Percentiles rank a stretch among this genome's conserved stretches.
phyloP scores from a whole-genome alignment of 805 yeast genomes.

The Candida koratica region DNA sequence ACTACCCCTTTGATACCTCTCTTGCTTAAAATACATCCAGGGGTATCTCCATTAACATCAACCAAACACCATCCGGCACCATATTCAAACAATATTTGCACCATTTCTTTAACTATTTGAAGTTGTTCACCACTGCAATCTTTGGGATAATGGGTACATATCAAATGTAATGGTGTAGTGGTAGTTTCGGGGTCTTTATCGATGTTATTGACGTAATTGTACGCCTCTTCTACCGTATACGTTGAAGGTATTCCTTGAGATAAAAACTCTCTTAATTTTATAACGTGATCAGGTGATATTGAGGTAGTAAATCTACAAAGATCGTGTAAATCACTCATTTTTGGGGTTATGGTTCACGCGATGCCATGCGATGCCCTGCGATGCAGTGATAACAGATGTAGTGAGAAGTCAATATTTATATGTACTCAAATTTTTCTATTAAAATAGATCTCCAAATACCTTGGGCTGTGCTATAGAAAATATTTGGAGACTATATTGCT shows the following conservation, averaged over 20 bases:
- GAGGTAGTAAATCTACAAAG: conserved; percentile 53
- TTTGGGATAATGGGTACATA: conserved; percentile 53
- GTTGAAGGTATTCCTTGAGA: conserved; percentile 76
- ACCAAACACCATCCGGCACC: conserved; percentile 92
- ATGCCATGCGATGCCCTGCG: too few relatives aligned
- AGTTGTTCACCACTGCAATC: conserved; percentile 43
- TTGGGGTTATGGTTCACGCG: too few relatives aligned
- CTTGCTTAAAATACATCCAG: conserved; percentile 74
- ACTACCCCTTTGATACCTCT: conserved; percentile 41
- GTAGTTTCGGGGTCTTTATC: conserved; percentile 47
- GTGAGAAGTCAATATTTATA: too few relatives aligned
- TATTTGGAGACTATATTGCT: too few relatives aligned
- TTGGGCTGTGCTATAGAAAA: too few relatives aligned
- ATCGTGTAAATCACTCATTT: conserved; percentile 72
- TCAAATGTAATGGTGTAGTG: conserved; percentile 76
- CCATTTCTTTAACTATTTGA: conserved; percentile 47
- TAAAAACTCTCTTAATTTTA: conserved; percentile 43
- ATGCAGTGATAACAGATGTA: too few relatives aligned
- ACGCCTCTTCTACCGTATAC: conserved; percentile 74
- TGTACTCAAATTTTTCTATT: too few relatives aligned
- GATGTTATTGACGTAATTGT: conserved; percentile 47
- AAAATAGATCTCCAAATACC: too few relatives aligned
- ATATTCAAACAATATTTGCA: conserved; percentile 64
- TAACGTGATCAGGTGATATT: conserved; percentile 42
- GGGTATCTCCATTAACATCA: conserved; percentile 69